phyloP scores from a whole-genome alignment of 129 eudicot genomes.

The Lonicera japonica region DNA sequence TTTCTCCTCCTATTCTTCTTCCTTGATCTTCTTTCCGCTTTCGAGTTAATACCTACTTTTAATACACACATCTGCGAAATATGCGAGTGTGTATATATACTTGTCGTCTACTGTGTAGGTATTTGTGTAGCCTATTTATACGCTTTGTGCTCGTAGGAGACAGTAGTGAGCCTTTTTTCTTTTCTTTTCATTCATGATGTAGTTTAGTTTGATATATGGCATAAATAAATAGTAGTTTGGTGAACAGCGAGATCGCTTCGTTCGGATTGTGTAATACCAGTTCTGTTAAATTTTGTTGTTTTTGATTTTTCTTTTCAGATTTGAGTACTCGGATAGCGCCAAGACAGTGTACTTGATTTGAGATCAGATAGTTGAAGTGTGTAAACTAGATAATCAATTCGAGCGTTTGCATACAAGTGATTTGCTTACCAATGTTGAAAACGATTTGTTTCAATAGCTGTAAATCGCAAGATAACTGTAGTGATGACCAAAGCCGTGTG shows the following conservation, averaged over 20 bases:
- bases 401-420: no score
- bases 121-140: no score
- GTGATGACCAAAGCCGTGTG: no score
- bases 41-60: no score
- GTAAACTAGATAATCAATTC: no score
- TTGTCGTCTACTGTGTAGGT: no score
- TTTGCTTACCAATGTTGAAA: conserved; percentile 18
- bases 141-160: no score
- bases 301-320: conserved; percentile 13
- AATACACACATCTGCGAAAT: no score
- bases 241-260: conserved; percentile 15
- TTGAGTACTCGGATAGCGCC: conserved; percentile 1
- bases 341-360: not conserved
- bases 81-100: not conserved
- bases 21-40: no score
- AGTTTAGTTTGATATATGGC: not conserved
- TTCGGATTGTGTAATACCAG: not conserved
- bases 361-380: conserved; percentile 12
- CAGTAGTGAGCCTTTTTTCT: no score
- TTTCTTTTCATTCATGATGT: no score
- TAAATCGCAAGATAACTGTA: not conserved
- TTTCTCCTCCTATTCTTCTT: not conserved
- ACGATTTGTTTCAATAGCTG: not conserved
- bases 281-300: not conserved
- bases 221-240: not conserved